A percentile compares a stretch with the other conserved stretches of the same genome.
Conservation (phyloP, 208 protist genomes). For the Leishmania martiniquensis region DNA sequence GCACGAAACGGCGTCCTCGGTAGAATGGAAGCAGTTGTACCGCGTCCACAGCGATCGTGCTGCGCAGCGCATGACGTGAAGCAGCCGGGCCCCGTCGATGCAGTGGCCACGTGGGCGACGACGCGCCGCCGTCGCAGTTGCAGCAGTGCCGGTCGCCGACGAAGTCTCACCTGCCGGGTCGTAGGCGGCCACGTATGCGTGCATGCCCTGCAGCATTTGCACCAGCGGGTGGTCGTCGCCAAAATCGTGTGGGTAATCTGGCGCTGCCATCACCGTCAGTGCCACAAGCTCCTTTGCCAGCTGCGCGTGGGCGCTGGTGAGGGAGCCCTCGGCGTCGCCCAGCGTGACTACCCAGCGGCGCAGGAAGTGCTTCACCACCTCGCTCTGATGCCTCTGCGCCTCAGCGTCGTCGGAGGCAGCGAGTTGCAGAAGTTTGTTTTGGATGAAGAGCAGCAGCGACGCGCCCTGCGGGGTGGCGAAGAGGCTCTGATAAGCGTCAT, state of each 20-base stretch:
- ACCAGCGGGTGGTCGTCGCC: slow-evolving; percentile 55
- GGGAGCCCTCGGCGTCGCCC: slow-evolving; percentile 33
- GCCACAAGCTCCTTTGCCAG: slow-evolving; percentile 60
- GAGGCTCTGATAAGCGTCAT: slow-evolving; percentile 34
- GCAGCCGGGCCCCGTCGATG: slow-evolving; percentile 46
- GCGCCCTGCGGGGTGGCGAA: slow-evolving; percentile 42
- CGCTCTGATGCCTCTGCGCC: slow-evolving; percentile 35
- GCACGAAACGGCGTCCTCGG: slow-evolving; percentile 48
- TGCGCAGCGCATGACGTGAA: slow-evolving; percentile 55
- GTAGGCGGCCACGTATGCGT: slow-evolving; percentile 15
- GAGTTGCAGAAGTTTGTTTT: slow-evolving; percentile 69
- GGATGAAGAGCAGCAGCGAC: slow-evolving; percentile 55
- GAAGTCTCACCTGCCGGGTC: slow-evolving; percentile 7
- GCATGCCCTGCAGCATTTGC: slow-evolving; percentile 62
- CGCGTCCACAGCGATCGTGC: slow-evolving; percentile 67
- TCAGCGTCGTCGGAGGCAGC: slow-evolving; percentile 12
- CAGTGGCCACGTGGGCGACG: slow-evolving; percentile 29
- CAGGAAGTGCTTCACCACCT: slow-evolving; percentile 66
- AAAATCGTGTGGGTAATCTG: slow-evolving; percentile 71
- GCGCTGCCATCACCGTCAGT: slow-evolving; percentile 38
- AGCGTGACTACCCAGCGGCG: slow-evolving; percentile 65
- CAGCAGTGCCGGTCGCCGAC: neutral
- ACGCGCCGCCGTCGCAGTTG: neutral
- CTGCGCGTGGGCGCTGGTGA: slow-evolving; percentile 35
- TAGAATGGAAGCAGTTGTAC: slow-evolving; percentile 43